phyloP scores from a whole-genome alignment of 768 basidiomycete genomes.

The Kwoniella newhampshirensis region DNA sequence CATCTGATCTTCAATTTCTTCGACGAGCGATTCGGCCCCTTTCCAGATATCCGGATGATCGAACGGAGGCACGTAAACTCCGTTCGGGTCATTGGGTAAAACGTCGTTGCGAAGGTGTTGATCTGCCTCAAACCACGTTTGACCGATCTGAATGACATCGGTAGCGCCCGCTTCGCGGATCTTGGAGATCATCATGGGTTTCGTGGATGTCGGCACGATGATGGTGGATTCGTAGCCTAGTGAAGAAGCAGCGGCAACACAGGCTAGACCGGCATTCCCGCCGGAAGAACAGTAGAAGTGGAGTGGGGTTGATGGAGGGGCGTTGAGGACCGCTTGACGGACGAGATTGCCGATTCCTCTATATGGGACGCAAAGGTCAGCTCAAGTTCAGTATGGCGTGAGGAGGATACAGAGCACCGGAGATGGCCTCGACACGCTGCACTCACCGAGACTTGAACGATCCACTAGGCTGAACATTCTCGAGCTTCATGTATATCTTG shows the following conservation, averaged over 20 bases:
- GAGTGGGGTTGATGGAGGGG: constrained; percentile 10
- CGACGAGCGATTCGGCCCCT: constrained; percentile 35
- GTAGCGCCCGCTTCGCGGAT: constrained; percentile 29
- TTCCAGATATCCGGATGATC: constrained; percentile 37
- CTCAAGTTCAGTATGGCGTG: not conserved
- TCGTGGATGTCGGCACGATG: constrained; percentile 34
- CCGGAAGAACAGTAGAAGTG: constrained; percentile 40
- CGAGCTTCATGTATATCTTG: constrained; percentile 42
- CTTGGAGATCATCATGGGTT: constrained; percentile 31
- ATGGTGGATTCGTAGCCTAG: constrained; percentile 33
- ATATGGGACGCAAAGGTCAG: not conserved
- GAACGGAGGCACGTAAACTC: constrained; percentile 48
- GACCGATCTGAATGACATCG: constrained; percentile 29
- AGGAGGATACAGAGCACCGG: not conserved
- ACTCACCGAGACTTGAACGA: constrained; percentile 47
- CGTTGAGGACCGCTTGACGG: constrained; percentile 10
- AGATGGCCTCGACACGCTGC: not conserved
- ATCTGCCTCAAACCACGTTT: constrained; percentile 39
- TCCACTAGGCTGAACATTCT: constrained; percentile 42
- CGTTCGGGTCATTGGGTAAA: constrained; percentile 17
- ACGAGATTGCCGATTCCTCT: constrained; percentile 40
- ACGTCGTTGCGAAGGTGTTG: constrained; percentile 21
- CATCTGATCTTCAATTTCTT: constrained; percentile 37
- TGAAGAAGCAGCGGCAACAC: constrained; percentile 24
- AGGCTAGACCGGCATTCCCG: constrained; percentile 46